Base-by-base conservation (phyloP, 768 basidiomycete genomes). In the Tricholoma hemisulphureum region DNA sequence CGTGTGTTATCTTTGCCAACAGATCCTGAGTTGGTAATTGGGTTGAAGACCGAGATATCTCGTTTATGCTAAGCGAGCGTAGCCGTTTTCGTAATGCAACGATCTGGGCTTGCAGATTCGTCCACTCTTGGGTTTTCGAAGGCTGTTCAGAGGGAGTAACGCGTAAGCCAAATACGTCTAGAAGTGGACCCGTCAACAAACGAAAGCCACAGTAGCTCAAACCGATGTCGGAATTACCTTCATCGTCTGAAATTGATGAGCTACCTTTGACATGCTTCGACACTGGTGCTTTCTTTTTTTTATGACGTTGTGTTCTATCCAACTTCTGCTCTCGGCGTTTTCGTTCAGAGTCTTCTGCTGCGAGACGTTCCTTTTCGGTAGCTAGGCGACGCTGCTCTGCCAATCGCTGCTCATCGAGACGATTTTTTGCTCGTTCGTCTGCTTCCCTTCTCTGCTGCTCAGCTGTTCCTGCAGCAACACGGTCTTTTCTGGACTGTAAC, bases 131-230 rank as follows among this genome's bases (percentile, higher is more conserved):
- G 8, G 72, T 71, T 62, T 73, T 75, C 26, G 69, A 66, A 18
- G 58, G 69, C 10, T 68, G 64, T 10, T 61, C 58, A 10, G 72
- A 67, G 24, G 79, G 71, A n/a, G 69, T 67, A 20, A 72, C 68
- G 14, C 75, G 72, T 39, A 77, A 66, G 31, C 80, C 79, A 63
- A 90, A 89, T 13, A 88, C 79, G 71, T 89, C 88, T 86, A 10
- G n/a, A 59, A 56, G 48, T 53, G 41, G 16, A 53, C 46, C 34
- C 41, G 24, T 26, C 39, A 41, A 58, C 10, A 26, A 16, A 29
- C 16, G 37, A 26, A 24, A 23, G 11, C 18, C 9, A 50, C 20
- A 29, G 57, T 56, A 51, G 48, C 28, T 51, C 6, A 51, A 35
- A 20, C 16, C 29, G 52, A 58, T 18, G 18, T 39, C 7, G 32